A percentile compares a stretch with the other conserved stretches of the same genome.
phyloP scores from a whole-genome alignment of 2,329 filamentous ascomycete genomes.

The Apiospora arundinis region DNA sequence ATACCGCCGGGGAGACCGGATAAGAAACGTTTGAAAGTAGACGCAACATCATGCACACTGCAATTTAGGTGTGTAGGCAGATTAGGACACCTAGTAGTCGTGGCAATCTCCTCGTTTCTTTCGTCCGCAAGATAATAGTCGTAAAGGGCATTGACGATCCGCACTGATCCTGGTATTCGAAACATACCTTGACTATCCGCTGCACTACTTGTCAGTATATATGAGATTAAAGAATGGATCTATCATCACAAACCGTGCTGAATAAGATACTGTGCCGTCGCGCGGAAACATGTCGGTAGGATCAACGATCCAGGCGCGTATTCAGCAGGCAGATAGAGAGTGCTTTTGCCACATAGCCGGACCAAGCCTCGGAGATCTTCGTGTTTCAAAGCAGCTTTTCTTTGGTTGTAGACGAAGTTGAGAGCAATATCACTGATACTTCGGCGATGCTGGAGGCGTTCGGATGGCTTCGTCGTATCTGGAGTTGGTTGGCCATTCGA shows the following conservation, averaged over 20 bases:
- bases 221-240: neutral
- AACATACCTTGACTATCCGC: slow-evolving; percentile 65
- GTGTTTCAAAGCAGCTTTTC: slow-evolving; percentile 53
- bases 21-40: slow-evolving; percentile 70
- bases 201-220: slow-evolving; percentile 34
- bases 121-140: slow-evolving; percentile 66
- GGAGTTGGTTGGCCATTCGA: slow-evolving; percentile 39
- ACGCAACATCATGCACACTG: slow-evolving; percentile 69
- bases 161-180: slow-evolving; percentile 65
- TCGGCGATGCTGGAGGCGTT: slow-evolving; percentile 50
- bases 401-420: slow-evolving; percentile 49
- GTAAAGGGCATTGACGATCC: slow-evolving; percentile 63
- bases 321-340: slow-evolving; percentile 65
- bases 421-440: slow-evolving; percentile 63
- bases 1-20: slow-evolving; percentile 69
- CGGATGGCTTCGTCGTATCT: slow-evolving; percentile 35
- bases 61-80: slow-evolving; percentile 66
- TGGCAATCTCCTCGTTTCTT: slow-evolving; percentile 56
- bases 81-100: slow-evolving; percentile 64
- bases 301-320: slow-evolving; percentile 63
- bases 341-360: slow-evolving; percentile 66
- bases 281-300: slow-evolving; percentile 70
- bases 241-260: slow-evolving; percentile 55
- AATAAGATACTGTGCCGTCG: slow-evolving; percentile 68
- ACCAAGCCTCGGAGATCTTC: slow-evolving; percentile 65